A percentile compares a stretch with the other conserved stretches of the same genome.
phyloP scores from a whole-genome alignment of 768 basidiomycete genomes.

The Obba rivulosa region DNA sequence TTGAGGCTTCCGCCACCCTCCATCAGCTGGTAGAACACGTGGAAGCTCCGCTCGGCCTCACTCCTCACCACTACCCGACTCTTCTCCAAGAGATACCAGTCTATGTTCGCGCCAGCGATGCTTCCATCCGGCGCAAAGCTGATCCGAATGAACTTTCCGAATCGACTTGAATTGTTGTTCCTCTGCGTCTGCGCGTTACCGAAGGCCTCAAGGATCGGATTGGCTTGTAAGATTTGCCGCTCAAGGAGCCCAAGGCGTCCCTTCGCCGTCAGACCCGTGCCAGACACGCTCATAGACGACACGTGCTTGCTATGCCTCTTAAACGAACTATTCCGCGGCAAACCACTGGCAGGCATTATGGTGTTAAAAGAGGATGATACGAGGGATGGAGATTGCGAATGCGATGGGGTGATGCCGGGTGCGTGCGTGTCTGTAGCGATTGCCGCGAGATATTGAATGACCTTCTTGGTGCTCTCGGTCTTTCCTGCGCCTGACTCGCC shows the following conservation, averaged over 20 bases:
- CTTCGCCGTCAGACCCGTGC: slow-evolving; percentile 53
- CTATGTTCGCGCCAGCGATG: slow-evolving; percentile 96
- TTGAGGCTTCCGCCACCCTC: slow-evolving; percentile 67
- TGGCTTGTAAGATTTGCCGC: slow-evolving; percentile 94
- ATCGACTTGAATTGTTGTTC: slow-evolving; percentile 98
- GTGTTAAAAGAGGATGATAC: slow-evolving; percentile 44
- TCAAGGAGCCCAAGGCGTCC: slow-evolving; percentile 85
- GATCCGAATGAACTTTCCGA: slow-evolving; percentile 97
- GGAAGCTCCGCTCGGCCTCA: slow-evolving; percentile 88
- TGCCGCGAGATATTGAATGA: slow-evolving; percentile 97
- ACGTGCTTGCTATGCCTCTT: slow-evolving; percentile 43
- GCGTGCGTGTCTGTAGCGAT: slow-evolving; percentile 82
- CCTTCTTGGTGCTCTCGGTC: slow-evolving; percentile 98
- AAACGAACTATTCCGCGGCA: slow-evolving; percentile 63
- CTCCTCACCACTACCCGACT: slow-evolving; percentile 87
- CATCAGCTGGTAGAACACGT: slow-evolving; percentile 95
- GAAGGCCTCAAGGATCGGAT: slow-evolving; percentile 95
- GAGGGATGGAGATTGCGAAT: slow-evolving; percentile 63
- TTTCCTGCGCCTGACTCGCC: slow-evolving; percentile 99
- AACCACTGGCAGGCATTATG: slow-evolving; percentile 57
- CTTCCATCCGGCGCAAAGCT: slow-evolving; percentile 90
- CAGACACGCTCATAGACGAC: slow-evolving; percentile 35
- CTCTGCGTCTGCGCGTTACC: slow-evolving; percentile 98
- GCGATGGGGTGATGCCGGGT: slow-evolving; percentile 44
- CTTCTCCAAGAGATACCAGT: slow-evolving; percentile 99